Base-by-base conservation (phyloP, 768 basidiomycete genomes). In the Auricularia cornea region DNA sequence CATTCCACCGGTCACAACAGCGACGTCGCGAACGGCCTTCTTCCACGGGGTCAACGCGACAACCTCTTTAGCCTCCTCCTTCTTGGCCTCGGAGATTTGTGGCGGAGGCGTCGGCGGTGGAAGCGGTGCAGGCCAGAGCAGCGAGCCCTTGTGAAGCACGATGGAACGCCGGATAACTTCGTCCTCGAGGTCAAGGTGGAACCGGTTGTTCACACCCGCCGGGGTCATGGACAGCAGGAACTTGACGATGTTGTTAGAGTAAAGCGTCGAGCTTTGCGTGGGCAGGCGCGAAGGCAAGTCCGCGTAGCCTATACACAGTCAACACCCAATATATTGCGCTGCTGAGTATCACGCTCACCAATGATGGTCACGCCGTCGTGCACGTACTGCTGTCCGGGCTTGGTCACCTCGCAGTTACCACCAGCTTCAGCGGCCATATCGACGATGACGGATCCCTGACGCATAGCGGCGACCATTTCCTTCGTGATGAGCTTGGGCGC, bases 171-270 rank as follows among this genome's bases (percentile, higher is more conserved):
- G 84, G 63, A 89, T 83, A 48, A 94, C 92, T 74, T 94, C 92
- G 68, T 94, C 92, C 18, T 83, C 82, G 18, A 93, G 78, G 70
- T 94, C 84, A 61, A 94, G 76, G 5, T 73, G 74, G 70, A 85
- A 94, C 56, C 78, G 83, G 54, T 79, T 80, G 31, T 87, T 72
- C 20, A 70, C 85, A 11, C 61, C 61, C 8, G 35, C 35, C 10
- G 35, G 35, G 10, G 35, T 38, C 8, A 94, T 83, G 3, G 92
- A 92, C 18, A 94, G 78, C 52, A 94, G 80, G 75, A 94, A 94
- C 72, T 94, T 94, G 40, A 89, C 87, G 66, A 94, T 86, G 70
- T 94, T 94, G 75, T 94, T 94, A 5, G 92, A 94, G 72, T 94
- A 94, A 5, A 94, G 77, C 3, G 90, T 92, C 3, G 90, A 92